Evolutionary conservation across 2,329 filamentous ascomycete genomes (phyloP), one percentile per base, ranked within the genome.

Genomic region (Hysterium pulicare): DNA sequence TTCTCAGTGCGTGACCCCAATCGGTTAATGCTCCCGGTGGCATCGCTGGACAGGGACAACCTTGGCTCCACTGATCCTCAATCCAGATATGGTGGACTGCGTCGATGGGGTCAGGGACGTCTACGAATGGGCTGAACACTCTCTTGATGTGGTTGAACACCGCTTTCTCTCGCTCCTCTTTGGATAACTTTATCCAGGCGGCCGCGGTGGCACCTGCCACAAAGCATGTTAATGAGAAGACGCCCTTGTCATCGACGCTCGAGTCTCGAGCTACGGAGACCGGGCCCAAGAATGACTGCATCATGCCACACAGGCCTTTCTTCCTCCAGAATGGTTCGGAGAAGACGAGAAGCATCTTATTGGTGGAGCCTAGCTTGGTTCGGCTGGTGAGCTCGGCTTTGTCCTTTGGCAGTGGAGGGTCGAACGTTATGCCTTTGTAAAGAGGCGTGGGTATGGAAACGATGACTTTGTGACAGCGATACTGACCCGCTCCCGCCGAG

Each of bases 261-360:
- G 68, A 74, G 41, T 80, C 76, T 15, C 75, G 67, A 1, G 68
- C 62, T 0, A 78, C 67, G 3, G 61, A 55, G 3, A 68, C 67
- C 0, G 77, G 76, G 0, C 76, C 76, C 4, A 58, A 51, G 35
- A 72, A 72, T 0, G 71, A 73, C 38, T 72, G 67, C 1, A 64
- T 58, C 1, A 74, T 59, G 4, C 78, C 77, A 44, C 69, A 72
- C 33, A 71, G 67, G 1, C 71, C 70, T 1, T 55, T 47, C 0
- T 66, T 51, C 1, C 60, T 47, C 76, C 75, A 78, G 55, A 67
- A 77, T 0, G 73, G 68, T 8, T 51, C 48, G 2, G 55, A 46
- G 54, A 70, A 77, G 22, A 67, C 58, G 13, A 73, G 47, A 44
- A 78, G 74, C 13, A 68, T 67, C 53, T 80, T 79, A 42, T 66